A percentile compares a stretch with the other conserved stretches of the same genome.
Evolutionary conservation across 768 basidiomycete genomes (phyloP).

Genomic region (Mycena indigotica): DNA sequence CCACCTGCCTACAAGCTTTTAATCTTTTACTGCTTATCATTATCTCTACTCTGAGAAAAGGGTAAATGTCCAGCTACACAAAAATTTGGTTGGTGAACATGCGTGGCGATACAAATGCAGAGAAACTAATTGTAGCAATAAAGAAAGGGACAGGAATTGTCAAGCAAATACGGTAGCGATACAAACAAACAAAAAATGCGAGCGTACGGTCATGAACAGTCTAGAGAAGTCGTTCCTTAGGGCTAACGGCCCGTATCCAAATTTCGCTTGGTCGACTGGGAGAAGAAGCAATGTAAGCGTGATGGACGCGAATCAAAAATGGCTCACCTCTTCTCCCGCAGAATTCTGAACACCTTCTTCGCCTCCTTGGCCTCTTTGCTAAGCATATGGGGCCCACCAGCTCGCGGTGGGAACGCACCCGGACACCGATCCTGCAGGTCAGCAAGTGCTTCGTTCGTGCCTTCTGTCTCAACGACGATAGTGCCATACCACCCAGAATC

Average conservation of each 20-base stretch:
- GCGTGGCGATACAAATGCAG: no score
- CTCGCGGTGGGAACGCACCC: slow-evolving; percentile 65
- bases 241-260: slow-evolving; percentile 67
- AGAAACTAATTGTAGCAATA: no score
- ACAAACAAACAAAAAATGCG: no score
- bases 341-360: slow-evolving; percentile 66
- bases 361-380: slow-evolving; percentile 44
- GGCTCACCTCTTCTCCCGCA: slow-evolving; percentile 84
- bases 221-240: slow-evolving; percentile 61
- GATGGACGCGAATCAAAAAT: no score
- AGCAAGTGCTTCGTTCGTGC: slow-evolving; percentile 80
- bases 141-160: no score
- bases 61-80: no score
- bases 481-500: slow-evolving; percentile 85
- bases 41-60: slow-evolving; percentile 10
- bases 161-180: background rate
- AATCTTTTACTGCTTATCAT: slow-evolving; percentile 25
- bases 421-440: slow-evolving; percentile 77
- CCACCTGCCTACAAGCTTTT: slow-evolving; percentile 12
- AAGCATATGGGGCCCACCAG: slow-evolving; percentile 39
- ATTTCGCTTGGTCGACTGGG: slow-evolving; percentile 72
- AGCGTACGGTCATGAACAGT: no score
- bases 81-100: no score
- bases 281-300: no score
- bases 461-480: slow-evolving; percentile 82